These are phyloP conservation scores for Articulospora tetracladia DNA, from an alignment of 495 filamentous ascomycete genomes.

Conservation along the genomic window DNA sequence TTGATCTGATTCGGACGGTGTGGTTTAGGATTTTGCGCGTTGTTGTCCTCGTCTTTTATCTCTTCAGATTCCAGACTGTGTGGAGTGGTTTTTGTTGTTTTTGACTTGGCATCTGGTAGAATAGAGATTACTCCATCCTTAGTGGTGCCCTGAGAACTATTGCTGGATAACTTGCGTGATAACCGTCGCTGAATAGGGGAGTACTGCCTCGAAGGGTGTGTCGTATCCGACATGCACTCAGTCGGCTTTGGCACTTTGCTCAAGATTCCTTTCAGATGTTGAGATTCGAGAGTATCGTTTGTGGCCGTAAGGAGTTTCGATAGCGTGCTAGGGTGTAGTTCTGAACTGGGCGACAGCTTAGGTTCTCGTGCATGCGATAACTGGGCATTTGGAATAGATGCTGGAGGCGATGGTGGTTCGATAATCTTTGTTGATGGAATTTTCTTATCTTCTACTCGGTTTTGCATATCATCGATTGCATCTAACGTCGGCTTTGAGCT, in stretches of 20 bases:
- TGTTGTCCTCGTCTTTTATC: background rate
- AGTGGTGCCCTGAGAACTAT: background rate
- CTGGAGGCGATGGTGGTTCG: background rate
- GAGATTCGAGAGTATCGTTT: background rate
- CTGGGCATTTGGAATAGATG: background rate
- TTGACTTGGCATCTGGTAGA: background rate
- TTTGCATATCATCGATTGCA: background rate
- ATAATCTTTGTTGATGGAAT: background rate
- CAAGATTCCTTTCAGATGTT: slow-evolving; percentile 16
- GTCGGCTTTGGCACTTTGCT: slow-evolving; percentile 20
- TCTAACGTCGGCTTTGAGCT: background rate
- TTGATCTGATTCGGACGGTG: background rate
- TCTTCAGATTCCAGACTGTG: background rate
- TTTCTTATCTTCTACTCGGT: background rate
- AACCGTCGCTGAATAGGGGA: background rate
- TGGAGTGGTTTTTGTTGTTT: background rate
- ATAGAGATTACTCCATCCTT: background rate
- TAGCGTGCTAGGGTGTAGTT: background rate
- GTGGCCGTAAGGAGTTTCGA: background rate
- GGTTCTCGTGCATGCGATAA: background rate
- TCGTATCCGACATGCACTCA: slow-evolving; percentile 6
- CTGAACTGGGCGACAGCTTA: background rate
- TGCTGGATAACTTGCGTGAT: background rate
- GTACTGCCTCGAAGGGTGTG: background rate
- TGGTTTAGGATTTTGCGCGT: too few relatives aligned